phyloP scores from a whole-genome alignment of 768 basidiomycete genomes.

The Sarcomyxa edulis region DNA sequence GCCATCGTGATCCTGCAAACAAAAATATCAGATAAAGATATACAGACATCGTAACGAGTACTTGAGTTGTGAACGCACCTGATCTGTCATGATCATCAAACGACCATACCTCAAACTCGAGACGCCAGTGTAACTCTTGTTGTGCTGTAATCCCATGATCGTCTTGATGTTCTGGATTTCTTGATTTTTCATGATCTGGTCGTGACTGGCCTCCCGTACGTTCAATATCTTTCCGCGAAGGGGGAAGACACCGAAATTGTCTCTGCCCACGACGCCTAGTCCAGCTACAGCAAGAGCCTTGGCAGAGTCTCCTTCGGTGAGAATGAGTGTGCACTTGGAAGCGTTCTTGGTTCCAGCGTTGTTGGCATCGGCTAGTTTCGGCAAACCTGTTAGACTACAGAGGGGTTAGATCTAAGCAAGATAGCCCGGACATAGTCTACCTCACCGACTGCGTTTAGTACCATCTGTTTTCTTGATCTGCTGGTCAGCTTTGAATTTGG shows the following conservation, averaged over 20 bases:
- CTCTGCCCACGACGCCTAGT: conserved; percentile 89
- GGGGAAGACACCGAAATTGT: conserved; percentile 97
- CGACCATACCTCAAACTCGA: conserved; percentile 82
- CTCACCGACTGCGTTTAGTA: conserved; percentile 77
- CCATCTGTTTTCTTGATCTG: conserved; percentile 96
- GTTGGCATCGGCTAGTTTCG: conserved; percentile 95
- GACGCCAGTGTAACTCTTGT: conserved; percentile 75
- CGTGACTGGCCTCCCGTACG: conserved; percentile 93
- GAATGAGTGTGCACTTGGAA: conserved; percentile 84
- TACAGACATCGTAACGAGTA: no score
- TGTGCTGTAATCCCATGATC: conserved; percentile 94
- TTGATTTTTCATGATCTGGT: conserved; percentile 97
- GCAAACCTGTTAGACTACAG: conserved; percentile 77
- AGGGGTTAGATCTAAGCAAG: background rate
- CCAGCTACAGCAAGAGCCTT: conserved; percentile 95
- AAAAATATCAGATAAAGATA: background rate
- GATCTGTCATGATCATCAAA: conserved; percentile 99
- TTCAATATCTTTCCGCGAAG: conserved; percentile 95
- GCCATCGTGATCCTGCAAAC: conserved; percentile 89
- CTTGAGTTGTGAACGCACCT: conserved; percentile 51
- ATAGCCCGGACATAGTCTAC: conserved; percentile 1
- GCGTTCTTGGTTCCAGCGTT: conserved; percentile 86
- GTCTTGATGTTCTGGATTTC: conserved; percentile 98
- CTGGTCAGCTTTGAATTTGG: conserved; percentile 95
- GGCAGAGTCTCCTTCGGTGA: conserved; percentile 99